Evolutionary conservation across 805 yeast species (phyloP).

Genomic region (Brettanomyces anomalus): DNA sequence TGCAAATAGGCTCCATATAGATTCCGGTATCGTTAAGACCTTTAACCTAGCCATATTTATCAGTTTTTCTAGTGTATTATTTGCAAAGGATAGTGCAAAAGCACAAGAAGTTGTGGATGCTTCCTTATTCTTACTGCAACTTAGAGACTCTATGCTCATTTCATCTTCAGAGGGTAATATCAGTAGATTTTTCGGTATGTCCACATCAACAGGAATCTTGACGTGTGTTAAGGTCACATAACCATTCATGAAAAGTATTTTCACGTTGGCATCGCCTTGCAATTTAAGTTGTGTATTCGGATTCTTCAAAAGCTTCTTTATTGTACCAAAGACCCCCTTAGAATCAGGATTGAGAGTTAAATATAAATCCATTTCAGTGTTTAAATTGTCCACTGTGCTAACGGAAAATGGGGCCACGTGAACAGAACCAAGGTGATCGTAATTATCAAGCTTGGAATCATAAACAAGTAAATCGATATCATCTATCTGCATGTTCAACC

Average conservation of each 20-base stretch:
- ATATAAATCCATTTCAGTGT: slow-evolving; percentile 20
- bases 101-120: too few species aligned
- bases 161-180: too few species aligned
- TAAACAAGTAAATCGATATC: slow-evolving; percentile 21
- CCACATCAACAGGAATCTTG: slow-evolving; percentile 23
- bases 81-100: background rate
- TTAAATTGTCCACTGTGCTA: slow-evolving; percentile 19
- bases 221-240: slow-evolving; percentile 24
- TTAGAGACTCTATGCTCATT: too few species aligned
- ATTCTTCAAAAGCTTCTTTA: slow-evolving; percentile 23
- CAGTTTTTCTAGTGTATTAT: slow-evolving; percentile 11
- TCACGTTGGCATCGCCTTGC: slow-evolving; percentile 26
- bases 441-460: slow-evolving; percentile 17
- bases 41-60: slow-evolving; percentile 5
- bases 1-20: slow-evolving; percentile 28
- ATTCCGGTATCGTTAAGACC: slow-evolving; percentile 23
- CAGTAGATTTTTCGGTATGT: slow-evolving; percentile 1
- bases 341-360: slow-evolving; percentile 27
- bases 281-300: slow-evolving; percentile 25
- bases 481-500: slow-evolving; percentile 22
- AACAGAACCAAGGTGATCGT: slow-evolving; percentile 21
- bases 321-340: slow-evolving; percentile 22
- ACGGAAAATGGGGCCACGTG: slow-evolving; percentile 27
- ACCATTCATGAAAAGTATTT: slow-evolving; percentile 25
- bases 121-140: too few species aligned